A percentile compares a stretch with the other conserved stretches of the same genome.
These are phyloP conservation scores for Penicillium egyptiacum DNA, from an alignment of 495 filamentous ascomycete species.

Conservation along the genomic window DNA sequence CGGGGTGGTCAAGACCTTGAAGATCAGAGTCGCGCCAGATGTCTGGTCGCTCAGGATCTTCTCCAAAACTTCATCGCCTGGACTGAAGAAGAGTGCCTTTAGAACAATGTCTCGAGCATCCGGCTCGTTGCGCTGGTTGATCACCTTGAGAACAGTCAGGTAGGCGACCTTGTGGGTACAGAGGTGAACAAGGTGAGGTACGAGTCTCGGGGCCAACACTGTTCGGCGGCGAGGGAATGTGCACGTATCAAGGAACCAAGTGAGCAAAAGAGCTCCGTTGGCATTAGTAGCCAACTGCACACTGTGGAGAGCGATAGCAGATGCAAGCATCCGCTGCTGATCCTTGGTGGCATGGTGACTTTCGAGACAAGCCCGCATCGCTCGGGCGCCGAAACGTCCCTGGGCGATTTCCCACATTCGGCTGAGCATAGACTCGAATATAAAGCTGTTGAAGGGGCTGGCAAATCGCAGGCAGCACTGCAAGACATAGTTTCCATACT, in stretches of 20 bases:
- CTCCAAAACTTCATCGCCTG: slow-evolving; percentile 81
- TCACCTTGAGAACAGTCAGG: slow-evolving; percentile 94
- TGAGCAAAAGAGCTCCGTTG: slow-evolving; percentile 90
- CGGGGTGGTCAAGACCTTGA: slow-evolving; percentile 96
- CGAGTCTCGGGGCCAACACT: slow-evolving; percentile 86
- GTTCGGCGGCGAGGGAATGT: slow-evolving; percentile 90
- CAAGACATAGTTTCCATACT: slow-evolving; percentile 97
- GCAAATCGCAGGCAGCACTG: slow-evolving; percentile 94
- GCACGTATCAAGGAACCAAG: slow-evolving; percentile 98
- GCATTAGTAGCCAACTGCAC: slow-evolving; percentile 96
- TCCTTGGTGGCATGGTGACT: slow-evolving; percentile 94
- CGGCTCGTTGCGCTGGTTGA: slow-evolving; percentile 94
- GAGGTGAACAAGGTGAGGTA: slow-evolving; percentile 93
- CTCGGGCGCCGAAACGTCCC: slow-evolving; percentile 89
- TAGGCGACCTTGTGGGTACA: slow-evolving; percentile 99
- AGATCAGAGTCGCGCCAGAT: slow-evolving; percentile 93
- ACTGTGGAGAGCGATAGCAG: slow-evolving; percentile 91
- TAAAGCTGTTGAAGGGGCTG: slow-evolving; percentile 86
- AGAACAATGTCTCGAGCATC: slow-evolving; percentile 92
- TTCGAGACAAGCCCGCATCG: slow-evolving; percentile 95
- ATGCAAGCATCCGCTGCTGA: slow-evolving; percentile 92
- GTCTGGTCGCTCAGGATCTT: slow-evolving; percentile 88
- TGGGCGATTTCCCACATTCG: slow-evolving; percentile 93
- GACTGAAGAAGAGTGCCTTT: slow-evolving; percentile 91
- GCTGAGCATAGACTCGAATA: slow-evolving; percentile 95